Evolutionary conservation across 306 rosid genomes (phyloP).

Genomic region (Cicer yamashitae): DNA sequence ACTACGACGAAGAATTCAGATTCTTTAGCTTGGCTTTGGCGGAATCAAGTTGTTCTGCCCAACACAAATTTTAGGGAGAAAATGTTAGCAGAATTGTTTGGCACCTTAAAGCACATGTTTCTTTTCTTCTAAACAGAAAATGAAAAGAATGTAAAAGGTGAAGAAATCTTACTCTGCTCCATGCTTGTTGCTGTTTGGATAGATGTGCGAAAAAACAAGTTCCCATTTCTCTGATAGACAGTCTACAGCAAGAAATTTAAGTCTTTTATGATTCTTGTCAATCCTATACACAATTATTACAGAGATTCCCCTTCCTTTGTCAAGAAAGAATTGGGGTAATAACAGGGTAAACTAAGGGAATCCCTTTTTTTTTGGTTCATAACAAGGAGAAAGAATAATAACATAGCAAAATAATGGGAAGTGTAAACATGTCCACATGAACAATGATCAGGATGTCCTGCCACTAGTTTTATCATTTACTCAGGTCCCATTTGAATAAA

Average conservation of each 20-base stretch:
- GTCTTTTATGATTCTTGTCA: background rate
- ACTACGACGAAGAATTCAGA: slow-evolving; percentile 57
- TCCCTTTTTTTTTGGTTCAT: background rate
- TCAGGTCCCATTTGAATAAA: too few species aligned
- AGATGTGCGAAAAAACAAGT: slow-evolving; percentile 70
- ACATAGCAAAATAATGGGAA: background rate
- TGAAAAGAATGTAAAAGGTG: slow-evolving; percentile 1
- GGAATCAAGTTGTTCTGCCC: slow-evolving; percentile 65
- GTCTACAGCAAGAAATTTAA: slow-evolving; percentile 47
- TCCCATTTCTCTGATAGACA: slow-evolving; percentile 73
- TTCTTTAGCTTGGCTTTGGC: slow-evolving; percentile 57
- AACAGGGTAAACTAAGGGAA: background rate
- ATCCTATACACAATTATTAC: slow-evolving; percentile 2
- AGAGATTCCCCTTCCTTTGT: background rate
- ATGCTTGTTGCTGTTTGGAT: slow-evolving; percentile 62
- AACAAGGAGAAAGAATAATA: too few species aligned
- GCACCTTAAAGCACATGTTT: background rate
- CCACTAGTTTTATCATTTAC: background rate
- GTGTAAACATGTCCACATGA: background rate
- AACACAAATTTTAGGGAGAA: slow-evolving; percentile 16
- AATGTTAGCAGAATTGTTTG: slow-evolving; percentile 11
- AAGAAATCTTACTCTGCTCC: slow-evolving; percentile 65
- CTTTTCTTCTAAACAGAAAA: background rate
- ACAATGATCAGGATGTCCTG: background rate
- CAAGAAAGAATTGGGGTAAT: background rate